Percentiles rank a stretch among this genome's conserved stretches.
These are phyloP conservation scores for Apophysomyces elegans DNA, from an alignment of 371 early-diverging fungal species.

Conservation along the genomic window DNA sequence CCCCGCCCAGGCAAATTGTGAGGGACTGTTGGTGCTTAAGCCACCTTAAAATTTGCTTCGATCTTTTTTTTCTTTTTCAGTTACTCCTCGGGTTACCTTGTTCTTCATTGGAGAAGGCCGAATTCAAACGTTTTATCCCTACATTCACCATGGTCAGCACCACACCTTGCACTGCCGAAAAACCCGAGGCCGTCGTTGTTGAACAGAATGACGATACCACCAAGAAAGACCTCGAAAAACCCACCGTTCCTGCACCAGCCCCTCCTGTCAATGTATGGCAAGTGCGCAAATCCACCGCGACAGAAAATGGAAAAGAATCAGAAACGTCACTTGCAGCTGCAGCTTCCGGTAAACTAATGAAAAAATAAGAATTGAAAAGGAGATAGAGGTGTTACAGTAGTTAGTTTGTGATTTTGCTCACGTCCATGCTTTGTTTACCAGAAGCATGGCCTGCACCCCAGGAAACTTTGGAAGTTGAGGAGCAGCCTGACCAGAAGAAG, in stretches of 20 bases:
- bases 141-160: constrained; percentile 7
- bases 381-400: not conserved
- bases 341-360: constrained; percentile 3
- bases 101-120: constrained; percentile 11
- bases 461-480: constrained; percentile 41
- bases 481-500: constrained; percentile 40
- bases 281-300: constrained; percentile 41
- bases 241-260: constrained; percentile 49
- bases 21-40: constrained; percentile 11
- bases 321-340: constrained; percentile 8
- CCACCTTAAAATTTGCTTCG: constrained; percentile 10
- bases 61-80: constrained; percentile 3
- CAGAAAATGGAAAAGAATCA: constrained; percentile 20
- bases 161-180: constrained; percentile 14
- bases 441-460: constrained; percentile 55
- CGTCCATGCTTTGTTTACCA: not conserved
- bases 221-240: constrained; percentile 25
- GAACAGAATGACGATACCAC: constrained; percentile 17
- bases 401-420: constrained; percentile 12
- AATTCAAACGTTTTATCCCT: not conserved
- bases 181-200: constrained; percentile 9
- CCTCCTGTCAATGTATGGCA: constrained; percentile 65
- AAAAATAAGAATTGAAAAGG: not conserved
- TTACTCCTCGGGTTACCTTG: constrained; percentile 10
- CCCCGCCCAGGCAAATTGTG: not conserved